A percentile compares a stretch with the other conserved stretches of the same genome.
Conservation (phyloP, 2,329 filamentous ascomycete species). For the Sporothrix inflata region DNA sequence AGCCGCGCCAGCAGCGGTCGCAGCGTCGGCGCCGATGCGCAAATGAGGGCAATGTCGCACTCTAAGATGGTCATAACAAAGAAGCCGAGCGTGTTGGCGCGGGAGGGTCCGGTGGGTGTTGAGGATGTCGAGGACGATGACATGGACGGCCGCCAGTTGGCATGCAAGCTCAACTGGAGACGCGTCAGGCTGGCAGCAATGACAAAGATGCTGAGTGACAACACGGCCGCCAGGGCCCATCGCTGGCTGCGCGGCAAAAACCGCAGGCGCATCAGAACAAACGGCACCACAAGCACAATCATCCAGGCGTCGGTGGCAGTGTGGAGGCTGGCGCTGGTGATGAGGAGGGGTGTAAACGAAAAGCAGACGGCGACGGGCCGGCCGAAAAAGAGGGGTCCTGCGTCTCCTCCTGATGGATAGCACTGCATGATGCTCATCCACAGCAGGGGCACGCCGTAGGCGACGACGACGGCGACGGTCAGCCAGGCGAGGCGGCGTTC, state of each 20-base stretch:
- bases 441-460: conserved; percentile 44
- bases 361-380: conserved; percentile 43
- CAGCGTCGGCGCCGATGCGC: conserved; percentile 43
- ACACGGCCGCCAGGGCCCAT: conserved; percentile 48
- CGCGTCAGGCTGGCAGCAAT: conserved; percentile 44
- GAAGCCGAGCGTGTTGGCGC: conserved; percentile 40
- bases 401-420: conserved; percentile 36
- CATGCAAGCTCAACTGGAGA: conserved; percentile 39
- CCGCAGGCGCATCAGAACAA: conserved; percentile 42
- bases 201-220: conserved; percentile 50
- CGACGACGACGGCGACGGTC: conserved; percentile 42
- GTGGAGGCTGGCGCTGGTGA: conserved; percentile 50
- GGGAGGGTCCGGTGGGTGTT: conserved; percentile 9
- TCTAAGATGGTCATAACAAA: conserved; percentile 45
- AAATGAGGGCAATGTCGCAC: conserved; percentile 44
- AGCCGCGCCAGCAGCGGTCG: conserved; percentile 39
- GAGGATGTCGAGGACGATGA: background rate
- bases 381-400: conserved; percentile 40
- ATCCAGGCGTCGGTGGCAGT: conserved; percentile 52
- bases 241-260: conserved; percentile 49
- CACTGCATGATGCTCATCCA: conserved; percentile 50
- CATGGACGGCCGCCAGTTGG: conserved; percentile 32
- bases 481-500: conserved; percentile 43
- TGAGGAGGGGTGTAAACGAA: conserved; percentile 47
- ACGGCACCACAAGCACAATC: conserved; percentile 49